Base-by-base conservation (phyloP, 2,329 filamentous ascomycete species). In the Leptographium galeiforme region DNA sequence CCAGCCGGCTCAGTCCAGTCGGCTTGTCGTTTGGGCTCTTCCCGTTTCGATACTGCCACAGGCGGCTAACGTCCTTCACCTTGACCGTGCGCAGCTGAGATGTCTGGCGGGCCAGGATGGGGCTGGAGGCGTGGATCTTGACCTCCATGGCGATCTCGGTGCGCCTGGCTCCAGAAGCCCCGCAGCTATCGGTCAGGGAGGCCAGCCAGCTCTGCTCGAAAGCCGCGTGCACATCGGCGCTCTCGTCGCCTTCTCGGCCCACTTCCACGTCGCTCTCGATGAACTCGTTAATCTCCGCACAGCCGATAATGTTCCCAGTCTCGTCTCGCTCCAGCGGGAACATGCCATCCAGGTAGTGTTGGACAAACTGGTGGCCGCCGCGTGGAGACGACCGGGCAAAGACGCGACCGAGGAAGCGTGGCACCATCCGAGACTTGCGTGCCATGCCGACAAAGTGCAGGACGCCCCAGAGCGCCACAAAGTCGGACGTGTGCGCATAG, bases 391-490 rank as follows among this genome's bases (percentile, higher is more conserved):
- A 68, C 16, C 78, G 72, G 10, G 72, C 72, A 62, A 85, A 84
- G n/a, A 84, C 72, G 16, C 75, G 70, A 11, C 79, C 78, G 41
- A 82, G 72, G 62, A 83, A 84, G 45, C 80, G 74, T 50, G 81
- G 78, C 56, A 82, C 73, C 46, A 72, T 66, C 25, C 64, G 67
- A 1, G 64, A 64, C 33, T 58, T 67, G 46, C 62, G 76, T 0
- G 68, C 64, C 2, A 72, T 63, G 30, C 68, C 66, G 51, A 76
- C 74, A 33, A 87, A 89, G 63, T 86, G 77, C 39, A 91, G 70
- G 7, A 89, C 79, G 1, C 87, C 87, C 75, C 84, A 87, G 11
- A 81, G 70, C 5, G 85, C 77, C 2, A 91, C 85, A 59, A 88
- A 86, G 61, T 93, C 87, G 16, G 73, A 76, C 10, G 75, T 76